phyloP scores from a whole-genome alignment of 2,329 filamentous ascomycete genomes.

The Colletotrichum falcatum region DNA sequence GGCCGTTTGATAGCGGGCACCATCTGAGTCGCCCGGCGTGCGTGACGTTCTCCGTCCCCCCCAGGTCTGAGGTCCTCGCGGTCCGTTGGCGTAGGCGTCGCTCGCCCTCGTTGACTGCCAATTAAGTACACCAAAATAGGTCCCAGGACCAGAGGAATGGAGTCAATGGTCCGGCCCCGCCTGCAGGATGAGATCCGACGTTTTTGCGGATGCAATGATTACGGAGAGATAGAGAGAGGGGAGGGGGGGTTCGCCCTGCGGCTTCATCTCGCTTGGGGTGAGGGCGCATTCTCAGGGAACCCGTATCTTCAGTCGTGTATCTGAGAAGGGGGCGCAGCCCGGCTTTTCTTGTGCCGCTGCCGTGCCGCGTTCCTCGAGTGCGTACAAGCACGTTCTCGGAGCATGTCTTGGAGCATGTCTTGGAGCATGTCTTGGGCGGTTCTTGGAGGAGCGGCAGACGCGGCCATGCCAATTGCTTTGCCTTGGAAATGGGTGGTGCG shows the following conservation, averaged over 20 bases:
- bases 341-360: slow-evolving; percentile 2
- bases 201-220: neutral
- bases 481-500: neutral
- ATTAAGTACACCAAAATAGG: neutral
- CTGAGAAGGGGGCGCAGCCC: neutral
- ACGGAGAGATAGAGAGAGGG: slow-evolving; percentile 1
- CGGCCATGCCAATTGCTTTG: neutral
- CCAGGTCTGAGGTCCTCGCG: neutral
- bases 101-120: neutral
- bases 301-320: neutral
- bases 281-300: neutral
- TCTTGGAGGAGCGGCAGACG: slow-evolving; percentile 1
- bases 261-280: slow-evolving; percentile 23
- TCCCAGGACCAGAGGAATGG: neutral
- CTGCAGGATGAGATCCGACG: neutral
- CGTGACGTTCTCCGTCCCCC: neutral
- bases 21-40: slow-evolving; percentile 13
- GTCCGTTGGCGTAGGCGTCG: neutral
- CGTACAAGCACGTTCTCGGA: neutral
- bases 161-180: neutral
- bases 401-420: neutral
- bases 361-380: slow-evolving; percentile 8
- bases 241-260: no score
- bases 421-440: neutral
- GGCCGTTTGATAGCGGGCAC: slow-evolving; percentile 17